Evolutionary conservation across 1,284 basidiomycete genomes (phyloP).

Genomic region (Pseudozyma hubeiensis): DNA sequence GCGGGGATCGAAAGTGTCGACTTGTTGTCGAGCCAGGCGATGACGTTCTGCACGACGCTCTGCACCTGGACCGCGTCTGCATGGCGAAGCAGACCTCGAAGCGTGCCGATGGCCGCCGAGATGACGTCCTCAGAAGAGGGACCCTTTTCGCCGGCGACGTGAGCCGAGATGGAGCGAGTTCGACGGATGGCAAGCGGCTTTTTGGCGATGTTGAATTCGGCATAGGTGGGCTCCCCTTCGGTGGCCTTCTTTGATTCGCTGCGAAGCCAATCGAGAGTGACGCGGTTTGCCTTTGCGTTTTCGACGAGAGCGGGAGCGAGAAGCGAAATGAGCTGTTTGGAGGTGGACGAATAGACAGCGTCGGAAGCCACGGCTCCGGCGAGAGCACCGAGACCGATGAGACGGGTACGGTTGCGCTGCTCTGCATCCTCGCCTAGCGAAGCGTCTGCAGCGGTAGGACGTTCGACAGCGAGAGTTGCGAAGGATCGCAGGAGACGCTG

Average conservation of each 20-base stretch:
- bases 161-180: conserved; percentile 85
- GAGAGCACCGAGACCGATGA: conserved; percentile 86
- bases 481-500: conserved; percentile 79
- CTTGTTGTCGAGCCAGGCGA: conserved; percentile 61
- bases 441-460: conserved; percentile 22
- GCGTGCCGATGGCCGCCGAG: conserved; percentile 78
- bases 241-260: conserved; percentile 77
- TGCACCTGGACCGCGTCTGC: conserved; percentile 81
- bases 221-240: conserved; percentile 74
- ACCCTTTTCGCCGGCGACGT: conserved; percentile 87
- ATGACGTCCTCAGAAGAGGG: conserved; percentile 81
- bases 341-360: conserved; percentile 83
- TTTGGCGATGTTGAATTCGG: conserved; percentile 79
- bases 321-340: conserved; percentile 78
- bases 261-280: conserved; percentile 75
- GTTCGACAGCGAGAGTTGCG: conserved; percentile 72
- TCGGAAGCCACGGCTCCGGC: conserved; percentile 86
- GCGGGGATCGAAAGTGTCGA: conserved; percentile 24
- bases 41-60: conserved; percentile 77
- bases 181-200: conserved; percentile 80
- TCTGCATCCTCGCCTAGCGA: conserved; percentile 39
- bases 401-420: conserved; percentile 75
- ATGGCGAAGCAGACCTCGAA: conserved; percentile 80
- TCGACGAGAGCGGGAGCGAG: conserved; percentile 81
- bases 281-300: conserved; percentile 75